Percentiles rank a stretch among this genome's conserved stretches.
These are phyloP conservation scores for Xylariaceae sp. DNA, from an alignment of 2,329 filamentous ascomycete genomes.

Conservation along the genomic window DNA sequence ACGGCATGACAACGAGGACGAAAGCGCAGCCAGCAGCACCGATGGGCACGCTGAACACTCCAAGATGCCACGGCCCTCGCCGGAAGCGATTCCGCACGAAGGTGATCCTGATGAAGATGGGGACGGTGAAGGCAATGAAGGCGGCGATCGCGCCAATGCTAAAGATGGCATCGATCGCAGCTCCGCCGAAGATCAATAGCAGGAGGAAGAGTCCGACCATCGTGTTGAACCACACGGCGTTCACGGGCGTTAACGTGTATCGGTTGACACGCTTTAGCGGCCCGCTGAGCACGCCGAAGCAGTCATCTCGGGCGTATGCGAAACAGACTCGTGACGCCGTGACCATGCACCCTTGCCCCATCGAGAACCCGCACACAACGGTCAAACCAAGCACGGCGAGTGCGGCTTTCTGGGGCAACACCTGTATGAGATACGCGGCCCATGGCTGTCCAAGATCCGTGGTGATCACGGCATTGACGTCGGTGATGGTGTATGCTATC, in stretches of 20 bases:
- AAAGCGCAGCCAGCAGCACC: slow-evolving; percentile 56
- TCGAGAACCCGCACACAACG: slow-evolving; percentile 65
- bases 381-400: slow-evolving; percentile 61
- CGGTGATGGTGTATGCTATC: slow-evolving; percentile 66
- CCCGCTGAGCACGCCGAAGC: slow-evolving; percentile 55
- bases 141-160: slow-evolving; percentile 65
- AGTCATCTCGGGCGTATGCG: slow-evolving; percentile 68
- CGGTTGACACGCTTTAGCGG: slow-evolving; percentile 58
- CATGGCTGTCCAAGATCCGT: slow-evolving; percentile 64
- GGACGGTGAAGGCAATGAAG: slow-evolving; percentile 58
- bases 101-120: slow-evolving; percentile 55
- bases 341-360: slow-evolving; percentile 72
- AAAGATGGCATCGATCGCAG: slow-evolving; percentile 65
- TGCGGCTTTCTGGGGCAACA: slow-evolving; percentile 56
- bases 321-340: slow-evolving; percentile 62
- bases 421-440: slow-evolving; percentile 64
- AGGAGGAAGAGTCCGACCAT: slow-evolving; percentile 55
- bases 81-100: slow-evolving; percentile 61
- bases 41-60: slow-evolving; percentile 53
- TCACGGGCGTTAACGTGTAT: slow-evolving; percentile 61
- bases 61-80: slow-evolving; percentile 65
- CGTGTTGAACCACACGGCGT: slow-evolving; percentile 65
- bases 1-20: slow-evolving; percentile 62
- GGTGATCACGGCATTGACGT: slow-evolving; percentile 55
- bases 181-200: slow-evolving; percentile 60